Evolutionary conservation across 225 moss, liverwort and hornwort species (phyloP), one percentile per base, ranked within the genome.

Genomic region (Pseudoscleropodium purum): DNA sequence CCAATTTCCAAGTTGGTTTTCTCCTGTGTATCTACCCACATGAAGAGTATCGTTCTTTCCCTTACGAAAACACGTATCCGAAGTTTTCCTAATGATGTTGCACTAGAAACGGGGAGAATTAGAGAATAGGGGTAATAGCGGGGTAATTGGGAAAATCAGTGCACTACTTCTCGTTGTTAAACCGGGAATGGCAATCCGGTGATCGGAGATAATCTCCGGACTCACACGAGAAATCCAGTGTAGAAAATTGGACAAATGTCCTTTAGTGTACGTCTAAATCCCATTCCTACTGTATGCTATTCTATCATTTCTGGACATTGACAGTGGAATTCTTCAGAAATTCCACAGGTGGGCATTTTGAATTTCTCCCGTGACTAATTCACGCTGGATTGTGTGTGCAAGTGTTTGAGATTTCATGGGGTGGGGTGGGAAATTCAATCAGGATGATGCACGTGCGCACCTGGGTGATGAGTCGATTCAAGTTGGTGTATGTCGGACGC

Each of bases 401-500:
- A 11, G 47, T 51, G 27, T 26, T 51, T 54, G 34, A 36, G 45
- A 72, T 86, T 36, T 73, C 36, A 52, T 65, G 64, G 34, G 15
- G 17, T 39, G 69, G 33, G 59, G 39, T 43, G 31, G 61, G 18
- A 81, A 14, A 43, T 59, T 81, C 30, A 19, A 21, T 82, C 45
- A 64, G 49, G 45, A 84, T 70, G 25, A 54, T 54, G 62, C 43
- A 62, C 61, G 63, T 36, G 30, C 37, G 29, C 12, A 93, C 87
- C 85, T 93, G 92, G 37, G 89, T 91, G 85, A 91, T 87, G 59
- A 91, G 92, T 23, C 89, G 85, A 85, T 93, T 89, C 85, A 93
- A 79, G 84, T 95, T 96, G 41, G 96, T 95, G 89, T 94, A 95
- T 49, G 95, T 95, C 13, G 93, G 95, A n/a, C 95, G 89, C 59